Conservation (phyloP, 2,329 filamentous ascomycete species). For the Fusarium sp. region DNA sequence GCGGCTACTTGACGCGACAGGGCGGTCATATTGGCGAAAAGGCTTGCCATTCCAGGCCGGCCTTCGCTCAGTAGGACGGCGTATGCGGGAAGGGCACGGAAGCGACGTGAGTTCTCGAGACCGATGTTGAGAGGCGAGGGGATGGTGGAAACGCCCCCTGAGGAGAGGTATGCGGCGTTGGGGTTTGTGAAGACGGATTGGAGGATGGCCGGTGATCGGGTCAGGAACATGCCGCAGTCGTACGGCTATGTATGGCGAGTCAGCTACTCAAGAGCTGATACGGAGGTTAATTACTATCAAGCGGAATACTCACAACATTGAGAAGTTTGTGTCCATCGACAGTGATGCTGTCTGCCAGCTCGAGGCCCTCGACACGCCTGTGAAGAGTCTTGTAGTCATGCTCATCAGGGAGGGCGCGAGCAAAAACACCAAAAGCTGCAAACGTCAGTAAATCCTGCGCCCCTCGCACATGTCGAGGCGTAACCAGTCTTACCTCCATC, state of each 20-base stretch:
- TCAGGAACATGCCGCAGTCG: slow-evolving; percentile 91
- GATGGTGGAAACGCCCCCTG: slow-evolving; percentile 57
- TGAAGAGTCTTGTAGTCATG: slow-evolving; percentile 65
- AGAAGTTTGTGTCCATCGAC: slow-evolving; percentile 91
- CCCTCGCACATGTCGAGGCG: not conserved
- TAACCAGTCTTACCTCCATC: slow-evolving; percentile 68
- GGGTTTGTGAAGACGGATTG: slow-evolving; percentile 79
- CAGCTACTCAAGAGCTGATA: not conserved
- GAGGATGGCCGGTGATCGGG: slow-evolving; percentile 66
- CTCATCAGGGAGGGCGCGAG: slow-evolving; percentile 67
- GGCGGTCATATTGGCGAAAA: slow-evolving; percentile 76
- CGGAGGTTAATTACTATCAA: slow-evolving; percentile 1
- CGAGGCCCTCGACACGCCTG: slow-evolving; percentile 67
- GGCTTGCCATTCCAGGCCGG: slow-evolving; percentile 69
- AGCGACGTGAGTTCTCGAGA: slow-evolving; percentile 89
- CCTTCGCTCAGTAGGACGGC: slow-evolving; percentile 81
- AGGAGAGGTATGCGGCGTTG: slow-evolving; percentile 81
- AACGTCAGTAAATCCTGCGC: not conserved
- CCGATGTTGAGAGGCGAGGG: slow-evolving; percentile 88
- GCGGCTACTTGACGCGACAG: slow-evolving; percentile 74
- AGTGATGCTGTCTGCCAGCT: slow-evolving; percentile 87
- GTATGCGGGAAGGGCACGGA: slow-evolving; percentile 90
- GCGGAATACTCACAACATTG: slow-evolving; percentile 72
- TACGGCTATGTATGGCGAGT: slow-evolving; percentile 68
- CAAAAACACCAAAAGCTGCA: slow-evolving; percentile 84